phyloP scores from a whole-genome alignment of 768 basidiomycete genomes.

The Suillus weaverae region DNA sequence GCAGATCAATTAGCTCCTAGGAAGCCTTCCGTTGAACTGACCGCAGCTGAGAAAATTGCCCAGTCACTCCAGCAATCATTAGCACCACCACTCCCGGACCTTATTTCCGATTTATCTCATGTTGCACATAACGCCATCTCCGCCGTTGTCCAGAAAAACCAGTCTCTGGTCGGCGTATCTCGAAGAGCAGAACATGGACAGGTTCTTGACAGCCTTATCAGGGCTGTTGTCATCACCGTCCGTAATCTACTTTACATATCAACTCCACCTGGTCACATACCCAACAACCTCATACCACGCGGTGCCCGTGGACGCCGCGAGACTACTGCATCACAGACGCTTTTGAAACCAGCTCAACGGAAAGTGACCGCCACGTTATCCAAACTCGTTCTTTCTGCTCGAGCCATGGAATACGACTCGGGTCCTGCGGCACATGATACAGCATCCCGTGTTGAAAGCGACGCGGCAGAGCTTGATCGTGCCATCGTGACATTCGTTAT shows the following conservation, averaged over 20 bases:
- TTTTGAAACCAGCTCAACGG: conserved; percentile 77
- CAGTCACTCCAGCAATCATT: conserved; percentile 62
- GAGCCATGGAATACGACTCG: conserved; percentile 83
- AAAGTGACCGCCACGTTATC: conserved; percentile 89
- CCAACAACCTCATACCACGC: conserved; percentile 51
- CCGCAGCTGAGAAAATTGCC: conserved; percentile 68
- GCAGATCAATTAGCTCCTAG: conserved; percentile 17
- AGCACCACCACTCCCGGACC: conserved; percentile 55
- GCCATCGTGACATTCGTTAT: conserved; percentile 67
- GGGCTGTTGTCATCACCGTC: conserved; percentile 65
- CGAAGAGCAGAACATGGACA: conserved; percentile 55
- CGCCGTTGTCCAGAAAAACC: conserved; percentile 56
- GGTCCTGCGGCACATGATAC: conserved; percentile 62
- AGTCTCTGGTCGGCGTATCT: conserved; percentile 45
- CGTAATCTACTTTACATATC: conserved; percentile 75
- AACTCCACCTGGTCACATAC: conserved; percentile 61
- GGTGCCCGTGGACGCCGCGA: conserved; percentile 47
- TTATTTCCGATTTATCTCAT: conserved; percentile 61
- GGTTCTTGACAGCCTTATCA: conserved; percentile 62
- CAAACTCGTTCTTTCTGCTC: conserved; percentile 86
- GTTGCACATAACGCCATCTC: conserved; percentile 59
- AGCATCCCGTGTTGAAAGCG: conserved; percentile 68
- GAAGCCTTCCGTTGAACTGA: conserved; percentile 44
- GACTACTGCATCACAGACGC: conserved; percentile 47
- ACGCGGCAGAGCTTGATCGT: conserved; percentile 73